These are phyloP conservation scores for Paramecium biaurelia DNA, from an alignment of 73 alveolate species.

Conservation along the genomic window DNA sequence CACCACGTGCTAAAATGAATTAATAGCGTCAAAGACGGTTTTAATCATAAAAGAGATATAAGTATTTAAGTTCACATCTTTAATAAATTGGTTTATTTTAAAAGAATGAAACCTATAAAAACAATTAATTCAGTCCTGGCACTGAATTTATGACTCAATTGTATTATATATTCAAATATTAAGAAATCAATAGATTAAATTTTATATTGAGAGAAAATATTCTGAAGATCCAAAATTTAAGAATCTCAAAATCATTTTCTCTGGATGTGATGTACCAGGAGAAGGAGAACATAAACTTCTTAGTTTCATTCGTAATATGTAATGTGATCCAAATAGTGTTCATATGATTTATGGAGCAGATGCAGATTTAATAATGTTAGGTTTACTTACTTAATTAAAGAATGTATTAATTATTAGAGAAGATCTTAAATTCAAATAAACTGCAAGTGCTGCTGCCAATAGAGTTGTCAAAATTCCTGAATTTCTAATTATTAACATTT, in stretches of 20 bases:
- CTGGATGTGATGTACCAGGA: slow-evolving; percentile 97
- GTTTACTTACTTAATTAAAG: slow-evolving; percentile 91
- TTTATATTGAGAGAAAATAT: slow-evolving; percentile 85
- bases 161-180: background rate
- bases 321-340: slow-evolving; percentile 80
- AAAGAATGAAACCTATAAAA: slow-evolving; percentile 80
- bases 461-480: slow-evolving; percentile 67
- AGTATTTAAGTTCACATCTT: slow-evolving; percentile 69
- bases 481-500: slow-evolving; percentile 18
- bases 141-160: slow-evolving; percentile 96
- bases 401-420: slow-evolving; percentile 93
- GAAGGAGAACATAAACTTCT: slow-evolving; percentile 99
- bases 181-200: slow-evolving; percentile 76
- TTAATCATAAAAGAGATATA: slow-evolving; percentile 80
- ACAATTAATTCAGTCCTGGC: slow-evolving; percentile 96
- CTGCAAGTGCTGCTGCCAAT: slow-evolving; percentile 73
- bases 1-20: slow-evolving; percentile 99
- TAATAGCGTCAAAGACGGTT: slow-evolving; percentile 96
- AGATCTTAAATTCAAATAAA: slow-evolving; percentile 74
- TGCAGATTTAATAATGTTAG: slow-evolving; percentile 98
- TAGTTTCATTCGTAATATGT: slow-evolving; percentile 85
- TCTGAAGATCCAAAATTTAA: slow-evolving; percentile 82
- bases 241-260: slow-evolving; percentile 81
- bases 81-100: slow-evolving; percentile 69
- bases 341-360: slow-evolving; percentile 98